Conservation (phyloP, 2,329 filamentous ascomycete genomes). For the Whalleya microplaca region DNA sequence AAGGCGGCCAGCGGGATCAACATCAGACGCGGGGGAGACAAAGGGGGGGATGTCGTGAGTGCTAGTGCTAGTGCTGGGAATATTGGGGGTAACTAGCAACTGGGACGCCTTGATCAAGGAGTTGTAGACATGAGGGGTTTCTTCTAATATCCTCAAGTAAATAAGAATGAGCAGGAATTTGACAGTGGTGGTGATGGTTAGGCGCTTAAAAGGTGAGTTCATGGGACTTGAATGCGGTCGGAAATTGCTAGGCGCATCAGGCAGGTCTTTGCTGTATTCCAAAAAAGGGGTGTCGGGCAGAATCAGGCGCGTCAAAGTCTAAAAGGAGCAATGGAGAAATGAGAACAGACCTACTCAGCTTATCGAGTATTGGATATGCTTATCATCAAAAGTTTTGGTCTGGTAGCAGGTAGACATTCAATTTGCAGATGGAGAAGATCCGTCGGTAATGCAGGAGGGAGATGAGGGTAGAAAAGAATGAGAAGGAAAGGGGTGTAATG, state of each 20-base stretch:
- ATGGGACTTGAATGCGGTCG: not conserved
- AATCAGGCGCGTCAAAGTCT: not conserved
- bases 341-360: constrained; percentile 6
- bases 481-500: too few species aligned
- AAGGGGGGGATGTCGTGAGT: constrained; percentile 12
- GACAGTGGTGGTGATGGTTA: not conserved
- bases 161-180: not conserved
- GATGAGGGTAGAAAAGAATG: too few species aligned
- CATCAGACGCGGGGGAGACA: constrained; percentile 2
- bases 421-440: too few species aligned
- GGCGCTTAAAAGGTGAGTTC: not conserved
- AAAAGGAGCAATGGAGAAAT: not conserved
- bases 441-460: too few species aligned
- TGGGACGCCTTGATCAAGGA: not conserved
- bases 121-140: not conserved
- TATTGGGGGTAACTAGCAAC: too few species aligned
- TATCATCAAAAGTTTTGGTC: not conserved
- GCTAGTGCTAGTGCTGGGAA: constrained; percentile 7
- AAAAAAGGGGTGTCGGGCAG: not conserved
- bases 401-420: not conserved
- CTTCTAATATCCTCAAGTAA: not conserved
- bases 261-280: too few species aligned
- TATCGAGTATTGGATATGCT: constrained; percentile 22
- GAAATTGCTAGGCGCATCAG: too few species aligned
- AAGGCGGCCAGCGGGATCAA: constrained; percentile 26